A percentile compares a stretch with the other conserved stretches of the same genome.
Conservation (phyloP, 2,329 filamentous ascomycete genomes). For the Trichoderma endophyticum region DNA sequence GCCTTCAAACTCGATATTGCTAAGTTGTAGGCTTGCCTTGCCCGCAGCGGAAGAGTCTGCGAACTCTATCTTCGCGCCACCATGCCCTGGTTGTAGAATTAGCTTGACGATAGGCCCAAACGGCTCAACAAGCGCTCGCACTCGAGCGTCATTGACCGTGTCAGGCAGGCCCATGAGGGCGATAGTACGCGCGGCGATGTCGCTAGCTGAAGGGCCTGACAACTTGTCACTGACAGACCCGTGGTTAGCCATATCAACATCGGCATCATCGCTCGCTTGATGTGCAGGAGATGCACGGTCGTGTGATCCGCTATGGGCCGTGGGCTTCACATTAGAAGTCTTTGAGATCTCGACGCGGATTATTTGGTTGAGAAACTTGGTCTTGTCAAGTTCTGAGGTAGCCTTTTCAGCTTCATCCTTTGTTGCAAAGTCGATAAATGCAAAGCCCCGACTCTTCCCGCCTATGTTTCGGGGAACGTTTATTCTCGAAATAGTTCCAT, state of each 20-base stretch:
- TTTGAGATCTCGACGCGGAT: constrained; percentile 63
- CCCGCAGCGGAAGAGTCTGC: constrained; percentile 67
- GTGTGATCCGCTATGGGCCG: constrained; percentile 43
- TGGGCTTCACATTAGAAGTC: constrained; percentile 54
- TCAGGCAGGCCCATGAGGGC: constrained; percentile 84
- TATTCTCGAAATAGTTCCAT: constrained; percentile 70
- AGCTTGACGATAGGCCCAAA: constrained; percentile 72
- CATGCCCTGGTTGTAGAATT: constrained; percentile 74
- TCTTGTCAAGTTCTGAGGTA: constrained; percentile 65
- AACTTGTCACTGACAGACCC: constrained; percentile 33
- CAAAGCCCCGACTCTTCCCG: constrained; percentile 72
- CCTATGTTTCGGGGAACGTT: constrained; percentile 66
- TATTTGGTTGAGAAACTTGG: constrained; percentile 64
- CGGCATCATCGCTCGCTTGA: constrained; percentile 33
- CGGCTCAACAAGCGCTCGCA: constrained; percentile 68
- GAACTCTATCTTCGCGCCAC: constrained; percentile 85
- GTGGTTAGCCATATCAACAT: constrained; percentile 23
- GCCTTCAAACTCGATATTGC: constrained; percentile 54
- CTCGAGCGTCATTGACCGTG: constrained; percentile 83
- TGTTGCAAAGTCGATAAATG: constrained; percentile 72
- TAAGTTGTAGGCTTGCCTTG: constrained; percentile 61
- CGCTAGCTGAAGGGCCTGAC: constrained; percentile 39
- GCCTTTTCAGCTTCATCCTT: constrained; percentile 66
- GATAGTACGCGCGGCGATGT: constrained; percentile 66
- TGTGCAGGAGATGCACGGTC: constrained; percentile 35